A percentile compares a stretch with the other conserved stretches of the same genome.
These are phyloP conservation scores for Fusarium hostae DNA, from an alignment of 2,329 filamentous ascomycete genomes.

Conservation along the genomic window DNA sequence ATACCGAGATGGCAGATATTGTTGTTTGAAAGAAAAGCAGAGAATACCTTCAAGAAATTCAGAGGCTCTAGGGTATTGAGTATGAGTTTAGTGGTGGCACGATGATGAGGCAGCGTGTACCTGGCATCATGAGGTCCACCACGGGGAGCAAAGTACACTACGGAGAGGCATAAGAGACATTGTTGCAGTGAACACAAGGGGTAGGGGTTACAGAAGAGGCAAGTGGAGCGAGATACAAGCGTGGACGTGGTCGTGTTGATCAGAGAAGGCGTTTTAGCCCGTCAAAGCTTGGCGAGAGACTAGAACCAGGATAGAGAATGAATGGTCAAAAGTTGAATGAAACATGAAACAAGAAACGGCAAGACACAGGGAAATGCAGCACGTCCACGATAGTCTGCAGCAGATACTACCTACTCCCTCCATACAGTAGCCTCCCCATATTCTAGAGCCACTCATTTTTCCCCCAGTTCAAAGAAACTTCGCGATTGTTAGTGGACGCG, in stretches of 20 bases:
- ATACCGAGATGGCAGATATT: not conserved
- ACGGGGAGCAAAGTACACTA: constrained; percentile 5
- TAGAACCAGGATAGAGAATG: constrained; percentile 29
- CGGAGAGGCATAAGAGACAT: constrained; percentile 16
- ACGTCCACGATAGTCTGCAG: constrained; percentile 16
- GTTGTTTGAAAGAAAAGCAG: not conserved
- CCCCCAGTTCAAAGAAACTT: not conserved
- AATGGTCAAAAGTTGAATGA: constrained; percentile 19
- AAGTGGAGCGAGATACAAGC: constrained; percentile 19
- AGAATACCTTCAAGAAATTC: not conserved
- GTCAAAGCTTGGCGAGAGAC: constrained; percentile 14
- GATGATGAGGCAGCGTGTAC: not conserved
- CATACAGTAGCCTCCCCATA: constrained; percentile 1
- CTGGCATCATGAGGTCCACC: not conserved
- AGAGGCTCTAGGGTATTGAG: constrained; percentile 3
- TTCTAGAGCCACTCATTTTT: constrained; percentile 26
- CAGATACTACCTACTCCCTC: not conserved
- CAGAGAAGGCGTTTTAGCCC: constrained; percentile 8
- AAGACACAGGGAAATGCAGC: constrained; percentile 14
- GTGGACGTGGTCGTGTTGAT: constrained; percentile 17
- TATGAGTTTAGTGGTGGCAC: not conserved
- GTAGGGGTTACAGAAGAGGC: constrained; percentile 12
- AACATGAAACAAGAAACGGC: constrained; percentile 40
- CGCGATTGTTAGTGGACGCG: constrained; percentile 25
- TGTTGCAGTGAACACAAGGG: not conserved